Evolutionary conservation across 129 eudicot genomes (phyloP), one percentile per base, ranked within the genome.

Genomic region (Escallonia rubra): DNA sequence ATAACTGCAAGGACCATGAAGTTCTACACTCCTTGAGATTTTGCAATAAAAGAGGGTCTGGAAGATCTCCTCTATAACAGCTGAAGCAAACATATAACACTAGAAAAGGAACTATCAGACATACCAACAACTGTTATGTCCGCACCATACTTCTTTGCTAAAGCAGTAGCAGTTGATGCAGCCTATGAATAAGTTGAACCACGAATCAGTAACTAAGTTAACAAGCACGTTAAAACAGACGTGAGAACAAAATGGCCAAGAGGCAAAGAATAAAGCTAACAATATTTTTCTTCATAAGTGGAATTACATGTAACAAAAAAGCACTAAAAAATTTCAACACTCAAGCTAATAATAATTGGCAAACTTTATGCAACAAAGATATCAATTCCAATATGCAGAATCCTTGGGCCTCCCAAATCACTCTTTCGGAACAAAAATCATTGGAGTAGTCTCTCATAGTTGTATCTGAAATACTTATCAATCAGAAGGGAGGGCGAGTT

Each of bases 141-240:
- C 57, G 96, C 98, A 16, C 96, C 98, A 73, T 89, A 93, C 72
- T 93, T 93, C 82, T 93, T 93, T 49, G 96, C 98, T 83, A 93
- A 80, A 72, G 96, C 91, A 61, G 96, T 89, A 69, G 85, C 83
- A 52, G 98, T 89, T 68, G 96, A 80, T 63, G 92, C 90, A 64
- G 98, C 98, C 98, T 93, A 68, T 55, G 74, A 71, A 50, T 9
- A 5, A 68, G 43, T 11, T 43, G 55, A 67, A 54, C 43, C 13
- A 57, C 55, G 56, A 59, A 16, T 44, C 50, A 77, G 39, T 40
- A 6, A 4, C 4, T 5, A 11, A 60, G 6, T 11, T 14, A n/a
- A 71, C 41, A 60, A 34, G 43, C 44, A 9, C 12, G 65, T 52
- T 10, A 15, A 52, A 72, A 63, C 56, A 63, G 49, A 15, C 44